These are phyloP conservation scores for Helichrysum umbraculigerum DNA, from an alignment of 129 eudicot species.

Conservation along the genomic window DNA sequence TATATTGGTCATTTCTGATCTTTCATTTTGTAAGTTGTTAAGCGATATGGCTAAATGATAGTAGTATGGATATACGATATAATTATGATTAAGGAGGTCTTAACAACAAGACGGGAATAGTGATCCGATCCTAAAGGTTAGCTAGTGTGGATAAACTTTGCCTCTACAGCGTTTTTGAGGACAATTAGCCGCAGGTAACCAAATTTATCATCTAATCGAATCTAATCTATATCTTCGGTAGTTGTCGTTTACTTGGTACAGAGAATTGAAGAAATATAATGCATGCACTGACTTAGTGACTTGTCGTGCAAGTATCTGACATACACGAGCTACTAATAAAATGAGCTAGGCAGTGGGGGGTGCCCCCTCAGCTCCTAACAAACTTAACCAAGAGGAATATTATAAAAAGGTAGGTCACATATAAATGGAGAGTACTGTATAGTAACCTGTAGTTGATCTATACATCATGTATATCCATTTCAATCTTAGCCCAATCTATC, in stretches of 20 bases:
- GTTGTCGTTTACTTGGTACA: not conserved
- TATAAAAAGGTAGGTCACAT: not conserved
- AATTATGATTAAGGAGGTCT: too few species aligned
- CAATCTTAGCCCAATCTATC: not conserved
- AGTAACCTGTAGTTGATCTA: not conserved
- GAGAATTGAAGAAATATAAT: not conserved
- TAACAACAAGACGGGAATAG: too few species aligned
- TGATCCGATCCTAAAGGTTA: not conserved
- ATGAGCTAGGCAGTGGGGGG: not conserved
- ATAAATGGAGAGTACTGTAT: not conserved
- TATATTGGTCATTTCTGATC: too few species aligned
- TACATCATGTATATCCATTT: conserved; percentile 7
- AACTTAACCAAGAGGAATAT: not conserved
- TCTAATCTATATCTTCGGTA: not conserved
- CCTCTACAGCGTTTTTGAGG: not conserved
- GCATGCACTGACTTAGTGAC: not conserved
- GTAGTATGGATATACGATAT: too few species aligned
- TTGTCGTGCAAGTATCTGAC: conserved; percentile 1
- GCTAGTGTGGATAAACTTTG: not conserved
- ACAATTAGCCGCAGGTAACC: not conserved
- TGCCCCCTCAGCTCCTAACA: not conserved
- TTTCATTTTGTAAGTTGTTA: too few species aligned
- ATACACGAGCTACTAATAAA: not conserved
- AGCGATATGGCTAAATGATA: too few species aligned
- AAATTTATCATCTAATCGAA: not conserved